These are phyloP conservation scores for Saksenaea oblongispora DNA, from an alignment of 371 early-diverging fungal genomes.

Conservation along the genomic window DNA sequence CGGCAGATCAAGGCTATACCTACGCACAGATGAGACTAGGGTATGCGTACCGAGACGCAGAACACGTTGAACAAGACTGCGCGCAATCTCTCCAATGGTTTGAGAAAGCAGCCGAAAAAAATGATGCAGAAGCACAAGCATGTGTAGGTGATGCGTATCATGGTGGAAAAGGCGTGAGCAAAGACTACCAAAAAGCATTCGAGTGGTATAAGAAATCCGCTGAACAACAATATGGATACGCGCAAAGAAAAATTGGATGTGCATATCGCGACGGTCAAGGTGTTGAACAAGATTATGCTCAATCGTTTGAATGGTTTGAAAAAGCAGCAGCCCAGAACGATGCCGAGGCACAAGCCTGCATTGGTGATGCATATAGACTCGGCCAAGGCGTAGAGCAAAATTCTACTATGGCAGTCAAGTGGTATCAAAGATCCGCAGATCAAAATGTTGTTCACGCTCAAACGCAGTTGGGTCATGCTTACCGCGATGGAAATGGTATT, in stretches of 20 bases:
- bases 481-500: too few species aligned
- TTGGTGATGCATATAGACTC: slow-evolving; percentile 29
- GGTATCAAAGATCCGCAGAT: slow-evolving; percentile 31
- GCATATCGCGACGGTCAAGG: slow-evolving; percentile 41
- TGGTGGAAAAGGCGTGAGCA: slow-evolving; percentile 38
- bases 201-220: slow-evolving; percentile 24
- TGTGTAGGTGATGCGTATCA: slow-evolving; percentile 50
- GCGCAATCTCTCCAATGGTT: slow-evolving; percentile 76
- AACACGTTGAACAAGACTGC: slow-evolving; percentile 62
- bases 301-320: slow-evolving; percentile 43
- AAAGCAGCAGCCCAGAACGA: slow-evolving; percentile 39
- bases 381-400: slow-evolving; percentile 17
- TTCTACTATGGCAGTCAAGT: slow-evolving; percentile 26
- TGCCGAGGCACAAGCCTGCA: slow-evolving; percentile 42
- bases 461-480: too few species aligned
- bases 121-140: slow-evolving; percentile 75
- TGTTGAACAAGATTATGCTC: slow-evolving; percentile 9
- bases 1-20: slow-evolving; percentile 46
- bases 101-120: slow-evolving; percentile 75
- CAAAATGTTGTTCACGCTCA: slow-evolving; percentile 14
- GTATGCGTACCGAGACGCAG: slow-evolving; percentile 76
- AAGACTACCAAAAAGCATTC: slow-evolving; percentile 60
- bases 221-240: slow-evolving; percentile 38
- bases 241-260: slow-evolving; percentile 78
- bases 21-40: slow-evolving; percentile 63